These are phyloP conservation scores for Yamadazyma epiphylla DNA, from an alignment of 1,139 yeast genomes.

Conservation along the genomic window DNA sequence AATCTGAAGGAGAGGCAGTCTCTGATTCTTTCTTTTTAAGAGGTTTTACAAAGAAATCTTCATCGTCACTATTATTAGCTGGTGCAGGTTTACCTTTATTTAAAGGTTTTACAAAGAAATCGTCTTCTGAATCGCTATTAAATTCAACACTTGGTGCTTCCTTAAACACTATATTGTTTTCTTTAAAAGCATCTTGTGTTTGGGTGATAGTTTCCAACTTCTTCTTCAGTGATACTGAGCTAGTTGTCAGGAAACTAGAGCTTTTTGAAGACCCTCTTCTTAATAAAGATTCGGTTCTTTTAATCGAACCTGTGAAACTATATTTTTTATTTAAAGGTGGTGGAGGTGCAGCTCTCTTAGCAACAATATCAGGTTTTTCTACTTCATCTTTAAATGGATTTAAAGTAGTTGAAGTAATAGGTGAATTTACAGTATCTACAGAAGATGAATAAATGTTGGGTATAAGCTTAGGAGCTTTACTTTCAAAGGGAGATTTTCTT, in stretches of 20 bases:
- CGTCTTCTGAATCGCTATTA: constrained; percentile 36
- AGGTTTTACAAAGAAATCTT: constrained; percentile 61
- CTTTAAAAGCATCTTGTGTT: constrained; percentile 52
- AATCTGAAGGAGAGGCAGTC: neutral
- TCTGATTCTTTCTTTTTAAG: constrained; percentile 14
- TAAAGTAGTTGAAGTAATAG: constrained; percentile 38
- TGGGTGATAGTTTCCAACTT: constrained; percentile 14
- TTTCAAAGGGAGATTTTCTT: constrained; percentile 68
- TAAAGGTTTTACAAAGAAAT: constrained; percentile 27
- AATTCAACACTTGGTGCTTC: constrained; percentile 57
- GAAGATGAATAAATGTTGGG: constrained; percentile 44
- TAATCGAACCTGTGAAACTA: constrained; percentile 10
- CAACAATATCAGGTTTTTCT: constrained; percentile 37
- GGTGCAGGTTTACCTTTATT: too few relatives aligned
- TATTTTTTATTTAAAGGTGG: constrained; percentile 40
- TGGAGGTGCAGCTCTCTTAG: constrained; percentile 73
- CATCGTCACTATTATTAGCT: too few relatives aligned
- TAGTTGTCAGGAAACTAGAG: constrained; percentile 6
- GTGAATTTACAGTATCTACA: constrained; percentile 29
- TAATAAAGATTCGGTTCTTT: constrained; percentile 8
- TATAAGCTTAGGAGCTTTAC: constrained; percentile 39
- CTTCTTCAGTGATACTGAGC: constrained; percentile 12
- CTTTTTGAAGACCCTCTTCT: constrained; percentile 9
- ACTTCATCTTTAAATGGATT: constrained; percentile 27
- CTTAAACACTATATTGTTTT: constrained; percentile 68